Percentiles rank a stretch among this genome's conserved stretches.
Evolutionary conservation across 306 rosid species (phyloP).

Genomic region (Lablab purpureus): DNA sequence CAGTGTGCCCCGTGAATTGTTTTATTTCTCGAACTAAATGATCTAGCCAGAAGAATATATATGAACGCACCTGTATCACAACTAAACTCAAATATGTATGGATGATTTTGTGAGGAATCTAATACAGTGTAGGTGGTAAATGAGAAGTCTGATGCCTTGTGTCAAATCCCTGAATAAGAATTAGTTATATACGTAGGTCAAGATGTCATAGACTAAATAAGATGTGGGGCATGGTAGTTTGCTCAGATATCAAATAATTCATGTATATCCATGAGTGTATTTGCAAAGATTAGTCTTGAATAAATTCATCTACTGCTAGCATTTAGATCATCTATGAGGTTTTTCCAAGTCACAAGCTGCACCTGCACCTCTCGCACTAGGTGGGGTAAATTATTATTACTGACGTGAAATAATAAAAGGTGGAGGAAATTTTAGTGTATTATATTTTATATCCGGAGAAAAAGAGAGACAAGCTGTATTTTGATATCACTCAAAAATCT

Average conservation of each 20-base stretch:
- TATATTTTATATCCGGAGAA: too few relatives aligned
- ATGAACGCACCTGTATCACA: background rate
- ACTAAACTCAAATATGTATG: background rate
- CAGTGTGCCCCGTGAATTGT: background rate
- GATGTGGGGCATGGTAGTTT: background rate
- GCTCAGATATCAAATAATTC: background rate
- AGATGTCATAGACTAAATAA: background rate
- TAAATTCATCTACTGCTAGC: background rate
- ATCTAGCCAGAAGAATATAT: background rate
- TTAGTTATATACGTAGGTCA: background rate
- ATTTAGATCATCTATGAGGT: constrained; percentile 1
- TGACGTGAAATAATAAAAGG: constrained; percentile 1
- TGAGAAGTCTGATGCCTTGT: background rate
- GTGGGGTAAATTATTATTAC: background rate
- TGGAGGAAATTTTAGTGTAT: background rate
- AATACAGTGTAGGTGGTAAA: background rate
- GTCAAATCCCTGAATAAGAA: constrained; percentile 2
- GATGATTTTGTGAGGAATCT: background rate
- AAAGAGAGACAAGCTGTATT: too few relatives aligned
- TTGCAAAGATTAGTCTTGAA: background rate
- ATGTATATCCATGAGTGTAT: background rate
- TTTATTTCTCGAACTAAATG: background rate
- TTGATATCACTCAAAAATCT: too few relatives aligned
- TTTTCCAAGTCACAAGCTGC: constrained; percentile 5
- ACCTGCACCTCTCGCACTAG: too few relatives aligned